These are phyloP conservation scores for Geopyxis carbonaria DNA, from an alignment of 495 filamentous ascomycete species.

Conservation along the genomic window DNA sequence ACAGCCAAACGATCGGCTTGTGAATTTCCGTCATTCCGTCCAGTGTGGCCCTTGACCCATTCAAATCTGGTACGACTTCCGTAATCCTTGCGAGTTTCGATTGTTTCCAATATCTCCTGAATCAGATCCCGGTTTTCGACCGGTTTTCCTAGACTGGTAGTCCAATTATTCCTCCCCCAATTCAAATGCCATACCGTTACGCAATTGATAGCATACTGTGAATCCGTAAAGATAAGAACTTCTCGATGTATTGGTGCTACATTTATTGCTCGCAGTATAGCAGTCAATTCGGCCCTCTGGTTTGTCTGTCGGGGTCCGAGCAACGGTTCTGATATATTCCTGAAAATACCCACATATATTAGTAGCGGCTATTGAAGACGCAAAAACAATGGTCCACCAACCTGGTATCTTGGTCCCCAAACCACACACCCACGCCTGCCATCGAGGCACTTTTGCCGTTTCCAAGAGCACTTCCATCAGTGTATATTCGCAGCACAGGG, in stretches of 20 bases:
- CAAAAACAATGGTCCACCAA: conserved; percentile 1
- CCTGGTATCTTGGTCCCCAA: conserved; percentile 20
- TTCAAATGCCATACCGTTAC: conserved; percentile 67
- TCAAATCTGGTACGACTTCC: conserved; percentile 51
- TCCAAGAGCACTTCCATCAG: conserved; percentile 65
- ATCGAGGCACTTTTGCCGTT: conserved; percentile 58
- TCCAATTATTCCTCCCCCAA: conserved; percentile 72
- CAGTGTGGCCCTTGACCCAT: conserved; percentile 56
- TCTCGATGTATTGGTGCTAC: conserved; percentile 39
- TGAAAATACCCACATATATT: too few relatives aligned
- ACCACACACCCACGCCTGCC: conserved; percentile 72
- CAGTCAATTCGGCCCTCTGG: conserved; percentile 83
- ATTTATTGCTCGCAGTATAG: conserved; percentile 68
- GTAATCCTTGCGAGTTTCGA: conserved; percentile 48
- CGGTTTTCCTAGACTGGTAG: conserved; percentile 43
- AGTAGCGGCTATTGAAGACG: conserved; percentile 14
- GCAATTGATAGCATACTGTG: conserved; percentile 75
- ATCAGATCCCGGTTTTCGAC: conserved; percentile 82
- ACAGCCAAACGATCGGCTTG: conserved; percentile 60
- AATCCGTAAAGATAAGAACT: conserved; percentile 63
- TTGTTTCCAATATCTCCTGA: conserved; percentile 44
- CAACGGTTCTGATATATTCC: conserved; percentile 75
- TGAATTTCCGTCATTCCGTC: conserved; percentile 17
- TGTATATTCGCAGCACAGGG: conserved; percentile 53
- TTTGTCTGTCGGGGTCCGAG: conserved; percentile 67